A percentile compares a stretch with the other conserved stretches of the same genome.
phyloP scores from a whole-genome alignment of 1,139 yeast species.

The Yamadazyma sp. region DNA sequence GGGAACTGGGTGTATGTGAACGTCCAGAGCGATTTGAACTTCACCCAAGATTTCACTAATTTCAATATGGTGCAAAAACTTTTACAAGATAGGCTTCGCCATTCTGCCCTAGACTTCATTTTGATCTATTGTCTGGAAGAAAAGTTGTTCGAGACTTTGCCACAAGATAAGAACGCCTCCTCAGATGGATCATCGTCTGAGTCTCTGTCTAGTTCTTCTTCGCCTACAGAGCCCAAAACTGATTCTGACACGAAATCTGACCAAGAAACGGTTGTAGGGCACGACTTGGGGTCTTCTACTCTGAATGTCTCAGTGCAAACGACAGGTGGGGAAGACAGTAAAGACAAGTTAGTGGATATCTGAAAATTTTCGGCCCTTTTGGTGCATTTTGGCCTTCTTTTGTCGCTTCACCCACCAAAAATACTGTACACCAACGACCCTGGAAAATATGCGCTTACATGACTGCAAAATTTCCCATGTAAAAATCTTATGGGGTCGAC shows the following conservation, averaged over 20 bases:
- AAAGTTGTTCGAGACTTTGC: conserved; percentile 6
- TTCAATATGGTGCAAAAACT: conserved; percentile 8
- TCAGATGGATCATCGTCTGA: not conserved
- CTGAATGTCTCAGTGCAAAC: too few species aligned
- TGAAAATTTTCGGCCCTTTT: not conserved
- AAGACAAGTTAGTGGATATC: not conserved
- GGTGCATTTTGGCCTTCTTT: not conserved
- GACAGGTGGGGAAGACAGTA: not conserved
- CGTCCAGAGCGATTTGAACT: conserved; percentile 8
- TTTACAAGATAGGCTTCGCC: conserved; percentile 6
- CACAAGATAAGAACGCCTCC: not conserved
- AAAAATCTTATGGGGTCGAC: not conserved
- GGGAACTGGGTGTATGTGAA: conserved; percentile 21
- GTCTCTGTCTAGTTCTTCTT: not conserved
- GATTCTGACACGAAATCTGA: not conserved
- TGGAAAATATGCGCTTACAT: conserved; percentile 7
- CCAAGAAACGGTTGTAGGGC: not conserved
- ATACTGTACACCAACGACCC: not conserved
- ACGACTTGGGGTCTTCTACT: too few species aligned
- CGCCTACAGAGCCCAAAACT: not conserved
- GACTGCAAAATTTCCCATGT: not conserved
- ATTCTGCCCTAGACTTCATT: conserved; percentile 6
- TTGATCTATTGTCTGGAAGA: conserved; percentile 13
- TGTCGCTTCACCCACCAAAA: not conserved
- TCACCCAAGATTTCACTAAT: conserved; percentile 10